phyloP scores from a whole-genome alignment of 2,329 filamentous ascomycete genomes.

The Fusarium globosum region DNA sequence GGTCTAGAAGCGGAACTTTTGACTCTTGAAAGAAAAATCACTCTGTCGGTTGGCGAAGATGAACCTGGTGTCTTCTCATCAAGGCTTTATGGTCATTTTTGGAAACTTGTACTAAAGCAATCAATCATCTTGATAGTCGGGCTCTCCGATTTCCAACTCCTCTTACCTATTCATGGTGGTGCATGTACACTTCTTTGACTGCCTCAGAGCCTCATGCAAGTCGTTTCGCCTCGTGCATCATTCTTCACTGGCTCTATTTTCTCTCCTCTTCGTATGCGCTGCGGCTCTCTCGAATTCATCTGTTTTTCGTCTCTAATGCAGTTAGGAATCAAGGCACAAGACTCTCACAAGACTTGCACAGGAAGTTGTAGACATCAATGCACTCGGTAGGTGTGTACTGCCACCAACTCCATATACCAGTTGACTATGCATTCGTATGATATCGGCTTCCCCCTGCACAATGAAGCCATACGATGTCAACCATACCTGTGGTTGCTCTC shows the following conservation, averaged over 20 bases:
- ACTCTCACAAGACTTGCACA: slow-evolving; percentile 4
- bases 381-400: background rate
- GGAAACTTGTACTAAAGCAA: background rate
- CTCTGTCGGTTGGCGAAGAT: background rate
- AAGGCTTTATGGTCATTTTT: background rate
- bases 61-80: background rate
- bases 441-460: background rate
- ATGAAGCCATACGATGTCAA: slow-evolving; percentile 4
- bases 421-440: background rate
- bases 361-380: background rate
- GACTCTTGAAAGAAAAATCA: background rate
- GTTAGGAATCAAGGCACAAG: background rate
- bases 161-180: background rate
- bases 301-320: background rate
- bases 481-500: background rate
- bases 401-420: background rate
- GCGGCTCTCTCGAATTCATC: background rate
- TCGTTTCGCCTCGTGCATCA: background rate
- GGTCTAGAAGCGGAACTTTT: slow-evolving; percentile 1
- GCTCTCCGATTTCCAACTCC: slow-evolving; percentile 31
- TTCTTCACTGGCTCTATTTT: background rate
- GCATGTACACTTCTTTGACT: background rate
- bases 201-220: background rate
- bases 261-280: background rate
- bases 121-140: slow-evolving; percentile 22